Conservation (phyloP, 2,329 filamentous ascomycete species). For the Fusarium verticillioides region DNA sequence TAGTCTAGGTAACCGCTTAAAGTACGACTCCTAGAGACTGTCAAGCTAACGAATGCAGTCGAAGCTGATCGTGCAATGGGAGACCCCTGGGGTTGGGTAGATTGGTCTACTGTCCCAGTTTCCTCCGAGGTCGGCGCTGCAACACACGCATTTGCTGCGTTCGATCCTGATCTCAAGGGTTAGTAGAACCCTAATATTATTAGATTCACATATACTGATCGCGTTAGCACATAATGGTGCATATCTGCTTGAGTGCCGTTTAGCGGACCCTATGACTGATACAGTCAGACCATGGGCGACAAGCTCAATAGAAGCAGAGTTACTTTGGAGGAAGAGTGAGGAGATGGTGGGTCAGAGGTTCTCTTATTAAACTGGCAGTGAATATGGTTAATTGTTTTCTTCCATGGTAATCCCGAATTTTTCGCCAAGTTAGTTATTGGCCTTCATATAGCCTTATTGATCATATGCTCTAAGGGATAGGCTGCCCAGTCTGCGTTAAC, state of each 20-base stretch:
- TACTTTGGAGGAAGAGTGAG: slow-evolving; percentile 31
- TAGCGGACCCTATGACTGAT: slow-evolving; percentile 16
- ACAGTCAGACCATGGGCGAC: slow-evolving; percentile 26
- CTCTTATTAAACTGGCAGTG: too few relatives aligned
- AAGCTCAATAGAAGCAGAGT: slow-evolving; percentile 16
- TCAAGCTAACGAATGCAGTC: background rate
- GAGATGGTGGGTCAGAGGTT: slow-evolving; percentile 25
- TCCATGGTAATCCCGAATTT: too few relatives aligned
- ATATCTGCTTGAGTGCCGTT: slow-evolving; percentile 11
- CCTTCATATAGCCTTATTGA: too few relatives aligned
- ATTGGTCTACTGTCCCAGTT: slow-evolving; percentile 11
- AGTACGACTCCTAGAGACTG: accelerated
- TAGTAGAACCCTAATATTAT: accelerated
- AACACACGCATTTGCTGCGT: slow-evolving; percentile 28
- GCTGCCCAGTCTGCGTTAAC: too few relatives aligned
- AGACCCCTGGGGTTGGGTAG: slow-evolving; percentile 14
- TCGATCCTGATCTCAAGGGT: slow-evolving; percentile 18
- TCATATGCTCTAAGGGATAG: too few relatives aligned
- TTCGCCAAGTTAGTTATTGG: too few relatives aligned
- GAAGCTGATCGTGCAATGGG: slow-evolving; percentile 7
- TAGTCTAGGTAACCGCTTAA: background rate
- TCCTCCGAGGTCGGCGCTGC: slow-evolving; percentile 12
- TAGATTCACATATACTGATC: accelerated
- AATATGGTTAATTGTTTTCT: too few relatives aligned
- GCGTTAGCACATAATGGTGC: slow-evolving; percentile 18